These are phyloP conservation scores for Russula foetens DNA, from an alignment of 768 basidiomycete genomes.

Conservation along the genomic window DNA sequence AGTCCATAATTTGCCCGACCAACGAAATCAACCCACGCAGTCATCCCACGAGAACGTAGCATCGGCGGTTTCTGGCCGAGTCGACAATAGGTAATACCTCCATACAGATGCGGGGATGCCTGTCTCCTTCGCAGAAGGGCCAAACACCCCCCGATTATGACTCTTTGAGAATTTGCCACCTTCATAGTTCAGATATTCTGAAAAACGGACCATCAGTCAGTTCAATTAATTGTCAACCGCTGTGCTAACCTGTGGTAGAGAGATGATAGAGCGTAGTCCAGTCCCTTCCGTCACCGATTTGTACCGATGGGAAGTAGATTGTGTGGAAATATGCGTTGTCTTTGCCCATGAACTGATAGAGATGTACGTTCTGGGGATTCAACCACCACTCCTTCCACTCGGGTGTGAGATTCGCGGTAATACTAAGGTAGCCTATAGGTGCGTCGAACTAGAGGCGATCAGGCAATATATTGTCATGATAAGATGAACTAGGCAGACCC, in stretches of 20 bases:
- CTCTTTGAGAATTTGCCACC: slow-evolving; percentile 99
- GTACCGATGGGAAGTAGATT: slow-evolving; percentile 86
- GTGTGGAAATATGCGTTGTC: slow-evolving; percentile 99
- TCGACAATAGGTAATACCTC: slow-evolving; percentile 91
- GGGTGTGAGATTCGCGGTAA: slow-evolving; percentile 89
- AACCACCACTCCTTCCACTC: slow-evolving; percentile 99
- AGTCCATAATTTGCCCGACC: neutral
- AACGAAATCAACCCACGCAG: slow-evolving; percentile 49
- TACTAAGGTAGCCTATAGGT: slow-evolving; percentile 93
- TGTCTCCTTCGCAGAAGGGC: slow-evolving; percentile 88
- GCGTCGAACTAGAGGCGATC: slow-evolving; percentile 71
- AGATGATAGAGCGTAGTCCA: slow-evolving; percentile 95
- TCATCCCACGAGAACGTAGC: slow-evolving; percentile 96
- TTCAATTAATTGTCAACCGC: neutral
- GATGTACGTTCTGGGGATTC: slow-evolving; percentile 76
- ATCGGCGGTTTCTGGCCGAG: slow-evolving; percentile 89
- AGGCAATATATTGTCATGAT: neutral
- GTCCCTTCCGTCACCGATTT: slow-evolving; percentile 78
- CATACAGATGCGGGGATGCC: slow-evolving; percentile 92
- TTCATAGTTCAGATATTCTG: slow-evolving; percentile 97
- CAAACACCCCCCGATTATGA: slow-evolving; percentile 93
- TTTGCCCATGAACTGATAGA: slow-evolving; percentile 99
- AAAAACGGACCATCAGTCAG: neutral
- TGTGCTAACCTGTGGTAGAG: slow-evolving; percentile 77
- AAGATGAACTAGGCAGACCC: slow-evolving; percentile 50